Percentiles rank a stretch among this genome's conserved stretches.
phyloP scores from a whole-genome alignment of 2,329 filamentous ascomycete species.

The Penicillium sp. region DNA sequence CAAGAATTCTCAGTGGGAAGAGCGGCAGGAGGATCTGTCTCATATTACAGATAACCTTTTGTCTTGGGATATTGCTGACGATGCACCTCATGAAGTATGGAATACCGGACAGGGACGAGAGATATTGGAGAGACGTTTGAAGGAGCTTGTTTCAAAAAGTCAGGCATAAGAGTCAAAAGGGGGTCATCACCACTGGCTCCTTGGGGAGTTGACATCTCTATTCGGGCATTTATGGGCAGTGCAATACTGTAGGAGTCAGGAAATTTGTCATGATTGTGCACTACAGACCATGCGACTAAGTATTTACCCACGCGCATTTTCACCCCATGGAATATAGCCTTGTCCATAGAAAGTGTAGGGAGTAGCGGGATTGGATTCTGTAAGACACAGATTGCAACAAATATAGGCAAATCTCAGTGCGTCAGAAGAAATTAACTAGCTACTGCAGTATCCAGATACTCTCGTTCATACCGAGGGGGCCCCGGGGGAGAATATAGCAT shows the following conservation, averaged over 20 bases:
- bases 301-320: too few relatives aligned
- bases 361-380: too few relatives aligned
- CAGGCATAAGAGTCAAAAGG: background rate
- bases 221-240: background rate
- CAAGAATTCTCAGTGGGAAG: conserved; percentile 69
- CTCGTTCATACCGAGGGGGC: too few relatives aligned
- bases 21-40: conserved; percentile 80
- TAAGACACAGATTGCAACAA: too few relatives aligned
- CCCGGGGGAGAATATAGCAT: too few relatives aligned
- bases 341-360: too few relatives aligned
- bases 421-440: too few relatives aligned
- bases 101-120: conserved; percentile 66
- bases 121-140: conserved; percentile 74
- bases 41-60: conserved; percentile 74
- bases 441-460: too few relatives aligned
- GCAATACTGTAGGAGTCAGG: background rate
- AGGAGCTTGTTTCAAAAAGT: conserved; percentile 56
- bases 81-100: conserved; percentile 87
- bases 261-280: background rate
- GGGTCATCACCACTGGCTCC: background rate
- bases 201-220: background rate
- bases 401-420: too few relatives aligned
- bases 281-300: too few relatives aligned
- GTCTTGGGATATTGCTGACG: conserved; percentile 81
- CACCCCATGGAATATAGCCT: too few relatives aligned